phyloP scores from a whole-genome alignment of 1,284 basidiomycete genomes.

The Rhodofomes roseus region DNA sequence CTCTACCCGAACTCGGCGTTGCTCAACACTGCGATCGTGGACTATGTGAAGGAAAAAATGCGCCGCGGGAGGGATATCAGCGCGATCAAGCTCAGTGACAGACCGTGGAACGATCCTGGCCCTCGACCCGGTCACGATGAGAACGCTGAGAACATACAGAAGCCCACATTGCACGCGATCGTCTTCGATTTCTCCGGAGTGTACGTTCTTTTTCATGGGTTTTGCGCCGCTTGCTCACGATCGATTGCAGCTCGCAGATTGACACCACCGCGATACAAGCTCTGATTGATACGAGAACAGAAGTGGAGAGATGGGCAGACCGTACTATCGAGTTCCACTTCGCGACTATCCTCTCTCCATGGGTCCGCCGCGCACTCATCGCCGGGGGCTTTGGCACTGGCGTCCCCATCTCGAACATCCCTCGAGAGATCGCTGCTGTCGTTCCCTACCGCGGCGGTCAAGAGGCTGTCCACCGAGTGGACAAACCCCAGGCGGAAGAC shows the following conservation, averaged over 20 bases:
- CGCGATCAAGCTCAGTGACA: constrained; percentile 61
- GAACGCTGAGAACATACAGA: constrained; percentile 49
- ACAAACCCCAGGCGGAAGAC: constrained; percentile 16
- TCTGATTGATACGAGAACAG: constrained; percentile 83
- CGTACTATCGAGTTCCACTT: constrained; percentile 88
- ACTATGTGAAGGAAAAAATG: constrained; percentile 77
- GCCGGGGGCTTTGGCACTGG: constrained; percentile 85
- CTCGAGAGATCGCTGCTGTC: constrained; percentile 71
- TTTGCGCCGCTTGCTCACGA: not conserved
- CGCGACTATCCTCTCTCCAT: constrained; percentile 85
- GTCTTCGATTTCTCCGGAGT: constrained; percentile 91
- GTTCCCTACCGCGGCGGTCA: constrained; percentile 53
- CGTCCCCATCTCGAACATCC: constrained; percentile 35
- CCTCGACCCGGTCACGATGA: constrained; percentile 51
- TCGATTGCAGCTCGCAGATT: constrained; percentile 55
- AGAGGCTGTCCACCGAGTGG: constrained; percentile 9
- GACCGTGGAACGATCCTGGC: constrained; percentile 95
- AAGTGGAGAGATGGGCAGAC: constrained; percentile 87
- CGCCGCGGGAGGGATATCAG: constrained; percentile 76
- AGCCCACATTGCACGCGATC: constrained; percentile 78
- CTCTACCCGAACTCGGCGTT: constrained; percentile 90
- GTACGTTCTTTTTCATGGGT: constrained; percentile 39
- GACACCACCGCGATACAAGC: constrained; percentile 91
- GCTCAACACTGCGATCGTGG: constrained; percentile 76
- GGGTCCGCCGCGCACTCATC: constrained; percentile 88